Conservation (phyloP, 148 eudicot species). For the Pouteria glomerata region DNA sequence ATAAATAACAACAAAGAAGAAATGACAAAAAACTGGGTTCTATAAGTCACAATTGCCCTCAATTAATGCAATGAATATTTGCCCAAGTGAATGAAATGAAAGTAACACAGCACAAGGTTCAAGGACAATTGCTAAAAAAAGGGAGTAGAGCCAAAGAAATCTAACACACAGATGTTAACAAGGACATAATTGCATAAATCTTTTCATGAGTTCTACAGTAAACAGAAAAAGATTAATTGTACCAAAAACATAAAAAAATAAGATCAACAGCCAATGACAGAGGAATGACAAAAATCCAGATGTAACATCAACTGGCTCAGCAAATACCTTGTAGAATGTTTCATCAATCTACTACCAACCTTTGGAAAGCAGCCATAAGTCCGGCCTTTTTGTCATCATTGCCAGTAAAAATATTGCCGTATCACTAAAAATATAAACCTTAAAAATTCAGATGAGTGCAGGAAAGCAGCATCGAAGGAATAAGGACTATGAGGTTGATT, state of each 20-base stretch:
- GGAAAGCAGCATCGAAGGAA: neutral
- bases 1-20: too few relatives aligned
- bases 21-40: neutral
- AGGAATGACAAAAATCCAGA: neutral
- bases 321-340: slow-evolving; percentile 12
- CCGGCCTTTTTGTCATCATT: slow-evolving; percentile 25
- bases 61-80: too few relatives aligned
- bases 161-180: neutral
- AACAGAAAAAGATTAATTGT: neutral
- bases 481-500: neutral
- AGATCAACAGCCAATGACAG: neutral
- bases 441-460: neutral
- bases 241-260: neutral
- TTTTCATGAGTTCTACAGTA: neutral
- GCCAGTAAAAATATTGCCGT: slow-evolving; percentile 12
- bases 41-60: too few relatives aligned
- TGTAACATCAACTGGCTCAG: slow-evolving; percentile 16
- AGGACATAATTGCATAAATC: neutral
- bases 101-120: neutral
- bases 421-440: neutral
- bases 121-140: neutral
- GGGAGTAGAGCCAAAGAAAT: neutral
- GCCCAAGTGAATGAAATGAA: too few relatives aligned
- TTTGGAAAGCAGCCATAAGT: slow-evolving; percentile 17
- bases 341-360: slow-evolving; percentile 24